Evolutionary conservation across 352 stramenopile genomes (phyloP), one percentile per base, ranked within the genome.

Genomic region (Phytophthora tentaculata): DNA sequence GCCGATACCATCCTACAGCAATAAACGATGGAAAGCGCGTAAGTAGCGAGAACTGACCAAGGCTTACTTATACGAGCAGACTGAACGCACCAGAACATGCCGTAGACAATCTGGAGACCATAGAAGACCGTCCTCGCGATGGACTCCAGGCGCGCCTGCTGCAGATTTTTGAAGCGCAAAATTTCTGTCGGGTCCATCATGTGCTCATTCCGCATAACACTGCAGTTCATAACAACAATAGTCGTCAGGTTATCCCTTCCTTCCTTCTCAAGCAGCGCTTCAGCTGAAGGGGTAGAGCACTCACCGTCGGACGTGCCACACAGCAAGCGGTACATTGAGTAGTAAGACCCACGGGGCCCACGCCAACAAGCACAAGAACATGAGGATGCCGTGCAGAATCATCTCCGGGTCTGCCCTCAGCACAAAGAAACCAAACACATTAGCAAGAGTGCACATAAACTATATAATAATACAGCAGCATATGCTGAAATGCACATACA

Each of bases 111-210:
- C 70, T 94, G 88, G 39, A 96, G 75, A 13, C 88, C 88, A 58
- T 93, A 96, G 48, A 96, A 96, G 12, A 96, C 80, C 14, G 86
- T 96, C 71, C 90, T 94, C 28, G 78, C 78, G 64, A 96, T 96
- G 19, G 88, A 84, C 69, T 94, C 86, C 43, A 88, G 74, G 53
- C 88, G 86, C 32, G 88, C 84, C 23, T 83, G 79, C 35, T 91
- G 86, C 26, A 96, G 71, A 60, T 94, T 94, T 62, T 94, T 96
- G 73, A 91, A 96, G 47, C 88, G 88, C 56, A 96, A 62, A 68
- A 96, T 96, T 69, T 96, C 88, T 0, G 88, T 96, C 47, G 88
- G 88, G 52, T 96, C 88, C 62, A 96, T 76, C 67, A 92, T 60
- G 65, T 96, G 86, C 55, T 96, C 86, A 56, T 93, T 94, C 35